These are phyloP conservation scores for Euphrasia confusa DNA, from an alignment of 257 asterid species.

Conservation along the genomic window DNA sequence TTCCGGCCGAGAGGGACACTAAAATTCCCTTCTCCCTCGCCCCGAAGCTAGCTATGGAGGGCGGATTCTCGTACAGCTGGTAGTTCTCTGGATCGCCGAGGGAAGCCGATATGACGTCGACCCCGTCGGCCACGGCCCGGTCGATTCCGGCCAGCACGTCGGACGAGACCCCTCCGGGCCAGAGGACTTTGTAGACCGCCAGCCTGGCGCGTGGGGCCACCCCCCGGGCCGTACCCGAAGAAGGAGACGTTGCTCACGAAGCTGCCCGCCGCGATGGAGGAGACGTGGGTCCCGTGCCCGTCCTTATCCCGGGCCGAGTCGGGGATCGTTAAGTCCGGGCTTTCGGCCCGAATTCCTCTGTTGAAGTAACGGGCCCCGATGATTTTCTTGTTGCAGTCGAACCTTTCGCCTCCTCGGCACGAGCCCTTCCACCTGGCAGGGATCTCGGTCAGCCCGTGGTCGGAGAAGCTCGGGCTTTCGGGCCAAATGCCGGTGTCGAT, in stretches of 20 bases:
- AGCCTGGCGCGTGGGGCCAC: conserved; percentile 38
- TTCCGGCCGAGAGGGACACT: conserved; percentile 34
- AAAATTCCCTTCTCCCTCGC: conserved; percentile 40
- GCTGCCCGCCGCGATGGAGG: conserved; percentile 22
- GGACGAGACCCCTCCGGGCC: background rate
- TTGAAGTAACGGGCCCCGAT: conserved; percentile 35
- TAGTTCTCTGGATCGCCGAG: no score
- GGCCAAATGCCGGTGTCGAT: conserved; percentile 9
- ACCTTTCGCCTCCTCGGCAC: conserved; percentile 28
- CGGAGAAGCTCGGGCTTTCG: conserved; percentile 39
- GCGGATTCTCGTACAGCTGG: conserved; percentile 24
- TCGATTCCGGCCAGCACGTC: conserved; percentile 35
- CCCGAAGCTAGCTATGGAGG: conserved; percentile 38
- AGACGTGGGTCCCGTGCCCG: conserved; percentile 28
- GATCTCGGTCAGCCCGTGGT: conserved; percentile 31
- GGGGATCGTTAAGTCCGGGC: background rate
- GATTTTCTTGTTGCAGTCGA: conserved; percentile 26
- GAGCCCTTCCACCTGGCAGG: conserved; percentile 37
- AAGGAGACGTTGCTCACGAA: conserved; percentile 18
- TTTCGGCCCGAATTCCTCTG: conserved; percentile 10
- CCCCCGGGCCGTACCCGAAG: conserved; percentile 29
- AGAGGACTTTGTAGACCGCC: conserved; percentile 17
- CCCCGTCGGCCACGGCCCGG: conserved; percentile 40
- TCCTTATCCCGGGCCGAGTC: conserved; percentile 27
- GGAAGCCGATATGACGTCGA: conserved; percentile 24